Evolutionary conservation across 768 basidiomycete species (phyloP), one percentile per base, ranked within the genome.

Genomic region (Suillus variegatus): DNA sequence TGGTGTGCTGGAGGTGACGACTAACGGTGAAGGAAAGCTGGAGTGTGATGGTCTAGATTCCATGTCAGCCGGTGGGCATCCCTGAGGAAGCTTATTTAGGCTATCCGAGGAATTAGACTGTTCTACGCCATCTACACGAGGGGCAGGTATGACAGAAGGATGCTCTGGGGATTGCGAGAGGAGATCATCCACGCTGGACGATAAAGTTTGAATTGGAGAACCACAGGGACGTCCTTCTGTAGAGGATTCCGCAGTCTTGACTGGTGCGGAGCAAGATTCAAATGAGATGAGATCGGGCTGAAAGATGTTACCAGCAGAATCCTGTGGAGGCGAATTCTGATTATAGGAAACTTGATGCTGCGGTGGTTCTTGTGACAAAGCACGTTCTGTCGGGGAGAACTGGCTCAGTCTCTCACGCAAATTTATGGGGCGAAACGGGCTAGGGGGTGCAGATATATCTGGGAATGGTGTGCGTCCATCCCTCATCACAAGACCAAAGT

Each of bases 261-360:
- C 66, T 44, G 70, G 69, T 40, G 74, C 69, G 44, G 79, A 74
- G 69, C 81, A 76, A 25, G 82, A 80, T 69, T 85, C 83, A 62
- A 84, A 78, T 43, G 77, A 78, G 41, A 81, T 79, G 43, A 80
- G 77, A 66, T 77, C 79, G 14, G 64, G 74, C 61, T 73, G 71
- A 6, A 69, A 68, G 38, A 40, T 64, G 44, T 68, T 68, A 43
- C 44, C 43, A 10, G 61, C 28, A 46, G 64, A 41, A 41, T 63
- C 60, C 22, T 60, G 16, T 38, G 52, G 52, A 58, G 63, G 35
- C 1, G 52, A 36, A 46, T 58, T 51, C 18, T n/a, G 22, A n/a
- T 28, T 13, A 35, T 16, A n/a, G 35, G 41, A 61, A 20, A 13
- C 36, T 25, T 38, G 46, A 43, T 60, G 25, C 32, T 20, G 54